Evolutionary conservation across 345 rosid genomes (phyloP).

Genomic region (Aegle marmelos): DNA sequence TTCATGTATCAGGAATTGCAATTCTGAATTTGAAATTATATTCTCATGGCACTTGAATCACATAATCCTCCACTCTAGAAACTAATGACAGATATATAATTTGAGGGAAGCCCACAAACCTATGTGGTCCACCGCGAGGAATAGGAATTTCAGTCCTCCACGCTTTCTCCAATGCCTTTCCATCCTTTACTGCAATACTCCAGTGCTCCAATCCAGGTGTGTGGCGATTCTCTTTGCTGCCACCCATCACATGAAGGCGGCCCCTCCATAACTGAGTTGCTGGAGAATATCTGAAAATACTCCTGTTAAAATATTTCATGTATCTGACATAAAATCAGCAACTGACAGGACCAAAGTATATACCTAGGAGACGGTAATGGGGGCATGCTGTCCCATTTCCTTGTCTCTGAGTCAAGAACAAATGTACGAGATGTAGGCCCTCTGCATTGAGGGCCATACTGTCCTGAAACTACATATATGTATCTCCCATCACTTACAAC

Average conservation of each 20-base stretch:
- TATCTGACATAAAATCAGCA: background rate
- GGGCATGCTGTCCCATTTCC: slow-evolving; percentile 58
- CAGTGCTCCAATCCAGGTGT: slow-evolving; percentile 74
- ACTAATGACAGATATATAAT: background rate
- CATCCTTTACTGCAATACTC: slow-evolving; percentile 82
- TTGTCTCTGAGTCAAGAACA: slow-evolving; percentile 56
- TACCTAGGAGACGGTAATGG: slow-evolving; percentile 73
- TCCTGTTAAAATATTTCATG: slow-evolving; percentile 8
- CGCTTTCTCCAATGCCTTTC: slow-evolving; percentile 54
- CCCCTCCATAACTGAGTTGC: slow-evolving; percentile 95
- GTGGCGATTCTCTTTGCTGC: slow-evolving; percentile 82
- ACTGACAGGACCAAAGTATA: background rate
- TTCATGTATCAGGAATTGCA: background rate
- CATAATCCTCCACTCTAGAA: background rate
- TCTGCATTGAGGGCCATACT: slow-evolving; percentile 80
- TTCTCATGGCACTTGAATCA: background rate
- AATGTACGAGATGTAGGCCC: slow-evolving; percentile 53
- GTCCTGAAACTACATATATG: slow-evolving; percentile 72
- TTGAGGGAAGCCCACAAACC: slow-evolving; percentile 31
- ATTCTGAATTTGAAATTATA: background rate
- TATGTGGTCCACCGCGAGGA: slow-evolving; percentile 94
- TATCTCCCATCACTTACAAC: slow-evolving; percentile 68
- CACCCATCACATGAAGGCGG: slow-evolving; percentile 91
- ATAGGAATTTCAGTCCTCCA: slow-evolving; percentile 70
- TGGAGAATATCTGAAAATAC: slow-evolving; percentile 69